A percentile compares a stretch with the other conserved stretches of the same genome.
Evolutionary conservation across 2,329 filamentous ascomycete species (phyloP).

Genomic region (Dactylella cylindrospora): DNA sequence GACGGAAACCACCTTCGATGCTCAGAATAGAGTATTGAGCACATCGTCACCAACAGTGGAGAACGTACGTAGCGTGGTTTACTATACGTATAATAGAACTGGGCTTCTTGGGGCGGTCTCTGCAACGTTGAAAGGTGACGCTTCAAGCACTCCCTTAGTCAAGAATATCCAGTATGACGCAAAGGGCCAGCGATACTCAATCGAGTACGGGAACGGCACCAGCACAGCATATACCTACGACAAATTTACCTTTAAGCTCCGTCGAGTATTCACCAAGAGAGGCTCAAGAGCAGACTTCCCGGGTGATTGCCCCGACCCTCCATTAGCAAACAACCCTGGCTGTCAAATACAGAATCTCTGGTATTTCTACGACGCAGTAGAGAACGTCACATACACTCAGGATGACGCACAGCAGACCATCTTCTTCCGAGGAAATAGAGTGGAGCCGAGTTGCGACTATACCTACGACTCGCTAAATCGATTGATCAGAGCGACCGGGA

Average conservation of each 20-base stretch:
- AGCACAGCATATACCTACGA: constrained; percentile 13
- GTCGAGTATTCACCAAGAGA: neutral
- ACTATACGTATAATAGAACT: neutral
- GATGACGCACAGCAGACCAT: constrained; percentile 47
- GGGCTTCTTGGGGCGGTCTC: neutral
- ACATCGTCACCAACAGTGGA: neutral
- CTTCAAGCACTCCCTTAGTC: neutral
- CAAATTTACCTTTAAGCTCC: neutral
- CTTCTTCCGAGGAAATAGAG: constrained; percentile 46
- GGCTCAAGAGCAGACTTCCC: constrained; percentile 3
- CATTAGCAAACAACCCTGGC: neutral
- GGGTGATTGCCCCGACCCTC: constrained; percentile 4
- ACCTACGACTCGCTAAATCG: constrained; percentile 28
- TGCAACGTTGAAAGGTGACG: neutral
- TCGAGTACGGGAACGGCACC: constrained; percentile 18
- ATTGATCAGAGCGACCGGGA: constrained; percentile 16
- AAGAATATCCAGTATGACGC: constrained; percentile 14
- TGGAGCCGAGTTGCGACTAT: constrained; percentile 40
- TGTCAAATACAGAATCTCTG: constrained; percentile 44
- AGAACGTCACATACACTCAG: constrained; percentile 40
- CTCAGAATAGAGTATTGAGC: constrained; percentile 11
- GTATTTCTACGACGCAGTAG: constrained; percentile 46
- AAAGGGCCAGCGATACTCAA: neutral
- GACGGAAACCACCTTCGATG: neutral
- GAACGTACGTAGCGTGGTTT: neutral